These are phyloP conservation scores for Dendrobium officinale DNA, from an alignment of 106 monocot species.

Conservation along the genomic window DNA sequence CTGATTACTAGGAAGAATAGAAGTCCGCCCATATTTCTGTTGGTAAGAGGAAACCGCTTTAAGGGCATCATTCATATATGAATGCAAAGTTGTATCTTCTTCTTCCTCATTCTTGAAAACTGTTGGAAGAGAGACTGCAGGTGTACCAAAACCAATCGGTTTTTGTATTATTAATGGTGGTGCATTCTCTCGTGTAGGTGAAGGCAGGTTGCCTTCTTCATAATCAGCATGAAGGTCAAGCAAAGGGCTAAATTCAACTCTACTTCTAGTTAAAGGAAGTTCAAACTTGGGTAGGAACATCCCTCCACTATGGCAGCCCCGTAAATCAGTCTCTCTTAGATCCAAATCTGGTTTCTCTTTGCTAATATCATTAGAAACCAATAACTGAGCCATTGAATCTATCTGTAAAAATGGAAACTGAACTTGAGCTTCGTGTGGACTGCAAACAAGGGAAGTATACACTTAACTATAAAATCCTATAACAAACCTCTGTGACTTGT, in stretches of 20 bases:
- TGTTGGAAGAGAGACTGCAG: constrained; percentile 6
- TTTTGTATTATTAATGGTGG: constrained; percentile 27
- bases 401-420: constrained; percentile 44
- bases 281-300: constrained; percentile 32
- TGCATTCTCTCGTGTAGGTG: constrained; percentile 62
- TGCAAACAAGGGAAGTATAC: not conserved
- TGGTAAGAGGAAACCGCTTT: constrained; percentile 82
- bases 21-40: constrained; percentile 53
- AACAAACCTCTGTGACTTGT: constrained; percentile 67
- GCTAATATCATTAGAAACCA: constrained; percentile 27
- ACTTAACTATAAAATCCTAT: not conserved
- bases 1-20: constrained; percentile 30
- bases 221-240: constrained; percentile 82
- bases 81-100: constrained; percentile 16
- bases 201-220: constrained; percentile 87
- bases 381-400: constrained; percentile 33
- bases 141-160: constrained; percentile 25
- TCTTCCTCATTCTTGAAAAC: constrained; percentile 7
- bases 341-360: constrained; percentile 18
- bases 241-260: constrained; percentile 45
- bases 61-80: constrained; percentile 60
- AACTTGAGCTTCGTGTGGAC: not conserved
- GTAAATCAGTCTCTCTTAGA: constrained; percentile 4
- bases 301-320: not conserved
- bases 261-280: constrained; percentile 15